phyloP scores from a whole-genome alignment of 768 basidiomycete species.

The Trametes villosa region DNA sequence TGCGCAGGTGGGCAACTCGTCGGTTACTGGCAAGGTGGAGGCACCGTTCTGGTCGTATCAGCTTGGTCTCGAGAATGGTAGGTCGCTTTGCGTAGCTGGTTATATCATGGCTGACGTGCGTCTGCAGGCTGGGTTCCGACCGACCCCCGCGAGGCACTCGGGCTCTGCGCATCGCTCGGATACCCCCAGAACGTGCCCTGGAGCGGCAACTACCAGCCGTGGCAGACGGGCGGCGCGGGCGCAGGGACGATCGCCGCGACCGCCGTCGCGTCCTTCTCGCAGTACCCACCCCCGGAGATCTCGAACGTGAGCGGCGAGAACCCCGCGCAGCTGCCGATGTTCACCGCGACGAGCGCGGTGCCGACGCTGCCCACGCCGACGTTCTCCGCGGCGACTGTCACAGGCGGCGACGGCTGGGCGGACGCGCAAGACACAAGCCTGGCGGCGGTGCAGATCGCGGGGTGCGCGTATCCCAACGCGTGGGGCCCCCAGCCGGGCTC shows the following conservation, averaged over 20 bases:
- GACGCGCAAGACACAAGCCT: slow-evolving; percentile 52
- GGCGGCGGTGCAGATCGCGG: slow-evolving; percentile 62
- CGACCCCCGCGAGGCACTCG: slow-evolving; percentile 70
- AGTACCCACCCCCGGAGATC: slow-evolving; percentile 61
- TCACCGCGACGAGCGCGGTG: slow-evolving; percentile 62
- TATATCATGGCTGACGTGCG: neutral
- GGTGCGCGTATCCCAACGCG: slow-evolving; percentile 66
- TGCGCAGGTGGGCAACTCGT: slow-evolving; percentile 55
- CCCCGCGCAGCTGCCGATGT: slow-evolving; percentile 56
- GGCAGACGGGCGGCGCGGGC: slow-evolving; percentile 71
- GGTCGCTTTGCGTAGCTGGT: neutral
- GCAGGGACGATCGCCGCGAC: slow-evolving; percentile 51
- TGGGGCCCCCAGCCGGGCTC: slow-evolving; percentile 41
- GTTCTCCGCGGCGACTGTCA: slow-evolving; percentile 46
- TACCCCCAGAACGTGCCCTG: slow-evolving; percentile 44
- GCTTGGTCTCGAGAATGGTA: slow-evolving; percentile 65
- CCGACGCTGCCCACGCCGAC: slow-evolving; percentile 61
- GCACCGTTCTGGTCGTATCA: slow-evolving; percentile 73
- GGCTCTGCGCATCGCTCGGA: slow-evolving; percentile 65
- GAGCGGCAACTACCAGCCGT: slow-evolving; percentile 58
- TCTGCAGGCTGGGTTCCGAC: slow-evolving; percentile 65
- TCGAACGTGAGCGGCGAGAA: slow-evolving; percentile 46
- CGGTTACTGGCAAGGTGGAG: slow-evolving; percentile 49
- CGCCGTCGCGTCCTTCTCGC: slow-evolving; percentile 45
- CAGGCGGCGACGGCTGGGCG: slow-evolving; percentile 60